Conservation (phyloP, 176 grass and related monocot genomes). For the Saccharum spontaneum region DNA sequence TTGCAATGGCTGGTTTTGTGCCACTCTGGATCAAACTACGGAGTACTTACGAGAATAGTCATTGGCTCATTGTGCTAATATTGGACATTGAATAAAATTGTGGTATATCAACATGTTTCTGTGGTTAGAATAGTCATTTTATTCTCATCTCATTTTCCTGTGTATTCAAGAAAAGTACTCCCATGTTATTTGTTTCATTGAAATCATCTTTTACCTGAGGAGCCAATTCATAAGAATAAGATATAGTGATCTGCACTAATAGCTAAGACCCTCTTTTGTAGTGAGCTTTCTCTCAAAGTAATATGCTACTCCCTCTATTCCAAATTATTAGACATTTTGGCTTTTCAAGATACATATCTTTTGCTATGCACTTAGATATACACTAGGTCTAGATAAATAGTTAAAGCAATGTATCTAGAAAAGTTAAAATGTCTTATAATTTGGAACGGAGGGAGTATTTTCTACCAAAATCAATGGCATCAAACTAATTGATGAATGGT, state of each 20-base stretch:
- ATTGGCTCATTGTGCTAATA: neutral
- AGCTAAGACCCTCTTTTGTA: neutral
- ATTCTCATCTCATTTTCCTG: neutral
- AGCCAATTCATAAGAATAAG: neutral
- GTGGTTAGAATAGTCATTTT: neutral
- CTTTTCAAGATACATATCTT: no score
- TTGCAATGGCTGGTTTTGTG: neutral
- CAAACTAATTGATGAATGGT: neutral
- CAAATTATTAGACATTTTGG: no score
- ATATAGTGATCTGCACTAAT: neutral
- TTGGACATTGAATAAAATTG: neutral
- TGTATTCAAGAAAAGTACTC: neutral
- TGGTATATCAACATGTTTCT: neutral
- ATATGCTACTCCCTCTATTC: neutral
- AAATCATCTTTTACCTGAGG: neutral
- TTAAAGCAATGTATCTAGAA: no score
- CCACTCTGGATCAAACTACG: neutral
- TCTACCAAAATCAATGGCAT: neutral
- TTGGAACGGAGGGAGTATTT: neutral
- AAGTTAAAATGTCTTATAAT: no score
- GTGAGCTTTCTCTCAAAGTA: slow-evolving; percentile 5
- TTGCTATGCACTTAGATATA: no score
- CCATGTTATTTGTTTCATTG: neutral
- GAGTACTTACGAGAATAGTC: neutral
- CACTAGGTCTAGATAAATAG: no score